Base-by-base conservation (phyloP, 441 rosid species). In the Syzygium syzygioides region DNA sequence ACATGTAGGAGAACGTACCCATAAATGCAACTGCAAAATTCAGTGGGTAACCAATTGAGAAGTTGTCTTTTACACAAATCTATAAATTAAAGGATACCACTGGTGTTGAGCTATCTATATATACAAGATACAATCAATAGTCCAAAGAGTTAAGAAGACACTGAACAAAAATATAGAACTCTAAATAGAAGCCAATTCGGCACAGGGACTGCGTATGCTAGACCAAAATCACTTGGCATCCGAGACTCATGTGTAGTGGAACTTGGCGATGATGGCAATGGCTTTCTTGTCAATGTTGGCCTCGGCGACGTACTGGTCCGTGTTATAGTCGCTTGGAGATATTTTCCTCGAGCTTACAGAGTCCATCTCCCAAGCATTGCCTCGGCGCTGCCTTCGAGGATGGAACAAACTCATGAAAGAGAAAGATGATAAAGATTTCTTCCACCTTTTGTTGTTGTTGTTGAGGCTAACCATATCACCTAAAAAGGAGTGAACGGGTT, bases 351-450 rank as follows among this genome's bases (percentile, higher is more conserved):
- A 20, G 86, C 30, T 83, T 48, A 34, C 3, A 26, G 57, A 52
- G 14, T 83, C 86, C 55, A 55, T 12, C 55, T 14, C 86, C 57
- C 0, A 20, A 26, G 86, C 86, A 19, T 41, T 10, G 19, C 28
- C 56, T 3, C 17, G 6, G 32, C 28, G 87, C 45, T 89, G 88
- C 93, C 91, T 91, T 87, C 91, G 87, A 14, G 89, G 64, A 87
- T 91, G 91, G 92, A 94, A 92, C n/a, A 94, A 68, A 86, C 88
- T 87, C 64, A 92, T 89, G 30, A 93, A 41, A 30, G 93, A 91
- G 89, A 92, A 93, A 15, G 89, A 79, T n/a, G 56, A 30, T 45
- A 71, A 91, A 53, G 87, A 90, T 64, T 64, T 64, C 1, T n/a
- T n/a, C 17, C 14, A 4, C 71, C 48, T 45, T 45, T 45, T 45